Conservation (phyloP, 2,329 filamentous ascomycete genomes). For the Calonectria hawksworthii region DNA sequence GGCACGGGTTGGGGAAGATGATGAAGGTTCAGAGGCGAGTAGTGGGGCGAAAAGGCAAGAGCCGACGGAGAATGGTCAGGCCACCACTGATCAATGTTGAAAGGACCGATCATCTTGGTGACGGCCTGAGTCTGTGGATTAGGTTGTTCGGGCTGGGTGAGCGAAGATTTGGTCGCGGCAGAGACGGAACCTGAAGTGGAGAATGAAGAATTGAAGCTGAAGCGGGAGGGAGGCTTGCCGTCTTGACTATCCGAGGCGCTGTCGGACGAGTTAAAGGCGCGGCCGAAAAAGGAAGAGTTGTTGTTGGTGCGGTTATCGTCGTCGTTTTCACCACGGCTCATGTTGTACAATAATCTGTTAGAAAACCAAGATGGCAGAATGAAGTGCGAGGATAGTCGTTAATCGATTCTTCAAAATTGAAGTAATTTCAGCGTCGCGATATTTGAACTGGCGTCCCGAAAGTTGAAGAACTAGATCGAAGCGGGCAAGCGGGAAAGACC, state of each 20-base stretch:
- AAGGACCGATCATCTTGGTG: slow-evolving; percentile 34
- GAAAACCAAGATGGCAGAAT: neutral
- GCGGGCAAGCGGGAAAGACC: slow-evolving; percentile 15
- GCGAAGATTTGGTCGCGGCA: slow-evolving; percentile 31
- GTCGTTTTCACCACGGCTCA: slow-evolving; percentile 31
- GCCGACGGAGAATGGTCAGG: slow-evolving; percentile 39
- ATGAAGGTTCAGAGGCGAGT: slow-evolving; percentile 54
- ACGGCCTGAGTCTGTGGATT: neutral
- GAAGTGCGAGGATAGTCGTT: neutral
- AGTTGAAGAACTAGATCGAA: slow-evolving; percentile 28
- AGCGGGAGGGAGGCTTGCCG: slow-evolving; percentile 50
- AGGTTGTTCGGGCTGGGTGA: neutral
- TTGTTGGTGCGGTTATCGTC: slow-evolving; percentile 11
- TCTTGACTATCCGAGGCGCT: slow-evolving; percentile 53
- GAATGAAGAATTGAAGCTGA: slow-evolving; percentile 36
- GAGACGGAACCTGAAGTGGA: slow-evolving; percentile 28
- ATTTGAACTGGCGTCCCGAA: slow-evolving; percentile 25
- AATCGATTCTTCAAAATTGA: neutral
- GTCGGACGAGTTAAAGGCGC: slow-evolving; percentile 50
- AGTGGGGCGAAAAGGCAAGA: slow-evolving; percentile 46
- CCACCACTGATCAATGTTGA: slow-evolving; percentile 36
- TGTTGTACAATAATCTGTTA: slow-evolving; percentile 7
- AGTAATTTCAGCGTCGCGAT: neutral
- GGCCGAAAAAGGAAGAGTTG: slow-evolving; percentile 30
- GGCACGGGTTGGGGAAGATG: slow-evolving; percentile 63